Evolutionary conservation across 805 yeast genomes (phyloP), one percentile per base, ranked within the genome.

Genomic region (Barnettozyma populi): DNA sequence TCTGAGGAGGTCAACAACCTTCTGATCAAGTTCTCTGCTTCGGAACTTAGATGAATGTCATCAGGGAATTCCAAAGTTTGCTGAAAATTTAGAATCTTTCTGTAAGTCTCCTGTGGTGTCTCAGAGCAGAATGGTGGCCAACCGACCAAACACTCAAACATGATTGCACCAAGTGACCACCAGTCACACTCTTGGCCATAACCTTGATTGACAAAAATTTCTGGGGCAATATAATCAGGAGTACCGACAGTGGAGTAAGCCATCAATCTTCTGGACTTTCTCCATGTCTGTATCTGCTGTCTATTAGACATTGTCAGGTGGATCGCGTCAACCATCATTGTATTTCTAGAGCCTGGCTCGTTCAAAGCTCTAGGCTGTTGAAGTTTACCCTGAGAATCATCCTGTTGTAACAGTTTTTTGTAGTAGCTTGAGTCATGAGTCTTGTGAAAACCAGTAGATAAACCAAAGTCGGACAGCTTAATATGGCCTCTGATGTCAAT

Each of bases 221-320:
- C 99, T 39, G 95, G 75, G 1, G 99, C 99, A 96, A 94, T 94
- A 64, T 94, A 94, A 67, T 94, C 99, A 1, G 99, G 99, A 0
- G 97, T 88, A 4, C 99, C 99, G n/a, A 94, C 99, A 52, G 94
- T 88, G 2, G 97, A 89, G 57, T 89, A 87, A 3, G 99, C 99
- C 65, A 85, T 84, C 57, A 86, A 84, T 54, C 88, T 80, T 61
- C 90, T 95, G 5, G 69, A 65, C 51, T 81, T 83, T 57, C 95
- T 80, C 55, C 86, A 68, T 9, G 88, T 82, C 53, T 87, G 81
- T 62, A 90, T 73, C 61, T 80, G 78, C 65, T 92, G 96, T 67
- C 99, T 82, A 63, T 90, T 90, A 5, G 97, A 85, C 84, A 94
- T 89, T 3, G 99, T 94, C 66, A 94, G 73, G 62, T 89, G 95